Evolutionary conservation across 2,329 filamentous ascomycete species (phyloP).

Genomic region (Alternaria brassicae): DNA sequence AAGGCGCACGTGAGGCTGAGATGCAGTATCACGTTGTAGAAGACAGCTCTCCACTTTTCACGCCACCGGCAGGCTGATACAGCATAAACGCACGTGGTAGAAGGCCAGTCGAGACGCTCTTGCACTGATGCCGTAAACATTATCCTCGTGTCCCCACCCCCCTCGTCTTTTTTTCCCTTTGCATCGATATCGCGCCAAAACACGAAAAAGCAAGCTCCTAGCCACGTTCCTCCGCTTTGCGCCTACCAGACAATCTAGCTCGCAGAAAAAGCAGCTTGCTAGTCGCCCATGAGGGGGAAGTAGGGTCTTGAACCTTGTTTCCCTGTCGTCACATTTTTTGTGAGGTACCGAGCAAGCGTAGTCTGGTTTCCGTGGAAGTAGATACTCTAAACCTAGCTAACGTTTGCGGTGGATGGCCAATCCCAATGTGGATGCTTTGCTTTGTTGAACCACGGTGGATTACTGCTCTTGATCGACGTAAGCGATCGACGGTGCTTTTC

Average conservation of each 20-base stretch:
- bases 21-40: neutral
- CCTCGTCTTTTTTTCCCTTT: neutral
- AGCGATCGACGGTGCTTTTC: conserved; percentile 2
- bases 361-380: neutral
- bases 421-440: neutral
- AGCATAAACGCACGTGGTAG: conserved; percentile 1
- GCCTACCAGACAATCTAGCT: neutral
- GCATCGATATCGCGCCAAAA: neutral
- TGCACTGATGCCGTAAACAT: neutral
- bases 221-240: neutral
- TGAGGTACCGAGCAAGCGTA: conserved; percentile 1
- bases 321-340: conserved; percentile 2
- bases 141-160: neutral
- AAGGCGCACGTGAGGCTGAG: neutral
- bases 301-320: conserved; percentile 7
- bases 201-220: neutral
- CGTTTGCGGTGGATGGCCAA: neutral
- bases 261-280: neutral
- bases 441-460: conserved; percentile 1
- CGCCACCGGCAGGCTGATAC: neutral
- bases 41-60: neutral
- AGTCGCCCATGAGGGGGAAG: conserved; percentile 2
- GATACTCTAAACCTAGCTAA: conserved; percentile 3
- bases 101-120: conserved; percentile 1
- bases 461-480: neutral